Conservation (phyloP, 2,329 filamentous ascomycete genomes). For the Phialophora verrucosa region DNA sequence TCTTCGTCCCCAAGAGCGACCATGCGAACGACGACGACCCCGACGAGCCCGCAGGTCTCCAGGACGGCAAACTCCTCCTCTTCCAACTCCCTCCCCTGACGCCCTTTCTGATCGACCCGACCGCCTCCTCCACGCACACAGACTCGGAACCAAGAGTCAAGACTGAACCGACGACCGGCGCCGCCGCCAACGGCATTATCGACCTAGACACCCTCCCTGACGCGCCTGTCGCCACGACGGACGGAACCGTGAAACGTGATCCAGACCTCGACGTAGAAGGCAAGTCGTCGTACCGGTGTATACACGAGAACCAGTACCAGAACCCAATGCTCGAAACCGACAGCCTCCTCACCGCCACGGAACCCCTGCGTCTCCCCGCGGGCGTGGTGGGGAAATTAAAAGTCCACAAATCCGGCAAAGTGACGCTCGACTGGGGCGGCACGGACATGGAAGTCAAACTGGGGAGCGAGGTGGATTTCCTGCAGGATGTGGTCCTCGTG, state of each 20-base stretch:
- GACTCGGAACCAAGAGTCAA: conserved; percentile 39
- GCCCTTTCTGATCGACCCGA: conserved; percentile 58
- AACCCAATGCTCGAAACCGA: conserved; percentile 27
- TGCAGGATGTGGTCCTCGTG: conserved; percentile 64
- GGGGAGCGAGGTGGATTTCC: conserved; percentile 62
- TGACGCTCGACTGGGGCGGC: conserved; percentile 68
- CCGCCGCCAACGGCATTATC: conserved; percentile 29
- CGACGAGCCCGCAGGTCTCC: conserved; percentile 40
- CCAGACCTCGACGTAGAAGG: conserved; percentile 13
- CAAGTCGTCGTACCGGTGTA: neutral
- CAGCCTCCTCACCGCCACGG: conserved; percentile 48
- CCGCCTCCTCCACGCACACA: neutral
- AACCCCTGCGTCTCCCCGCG: conserved; percentile 52
- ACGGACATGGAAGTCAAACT: conserved; percentile 63
- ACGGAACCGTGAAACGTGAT: conserved; percentile 7
- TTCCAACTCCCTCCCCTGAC: conserved; percentile 69
- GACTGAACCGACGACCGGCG: conserved; percentile 39
- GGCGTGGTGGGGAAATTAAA: conserved; percentile 66
- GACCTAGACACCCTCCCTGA: conserved; percentile 17
- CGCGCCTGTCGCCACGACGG: conserved; percentile 7
- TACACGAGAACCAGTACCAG: conserved; percentile 15
- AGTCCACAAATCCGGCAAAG: conserved; percentile 65
- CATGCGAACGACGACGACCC: conserved; percentile 25
- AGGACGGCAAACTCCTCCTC: conserved; percentile 64
- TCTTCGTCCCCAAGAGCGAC: conserved; percentile 19